Evolutionary conservation across 306 rosid species (phyloP).

Genomic region (Vigna radiata): DNA sequence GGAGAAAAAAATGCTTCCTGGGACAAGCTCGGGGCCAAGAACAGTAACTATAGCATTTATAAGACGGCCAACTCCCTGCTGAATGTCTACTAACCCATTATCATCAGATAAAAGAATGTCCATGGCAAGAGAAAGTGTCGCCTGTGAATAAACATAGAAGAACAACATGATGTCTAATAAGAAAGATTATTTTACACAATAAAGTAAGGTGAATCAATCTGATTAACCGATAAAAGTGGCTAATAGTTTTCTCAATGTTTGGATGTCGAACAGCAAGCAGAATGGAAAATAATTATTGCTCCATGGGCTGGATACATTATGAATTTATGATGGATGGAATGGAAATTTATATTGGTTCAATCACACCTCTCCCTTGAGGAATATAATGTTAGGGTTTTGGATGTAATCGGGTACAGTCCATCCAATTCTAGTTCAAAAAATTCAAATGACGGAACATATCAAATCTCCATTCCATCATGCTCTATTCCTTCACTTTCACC

Average conservation of each 20-base stretch:
- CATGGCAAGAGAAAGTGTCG: slow-evolving; percentile 93
- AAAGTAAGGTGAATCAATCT: slow-evolving; percentile 1
- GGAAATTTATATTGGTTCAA: not conserved
- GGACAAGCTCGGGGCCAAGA: slow-evolving; percentile 98
- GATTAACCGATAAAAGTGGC: slow-evolving; percentile 24
- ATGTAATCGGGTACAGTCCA: not conserved
- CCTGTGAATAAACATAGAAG: slow-evolving; percentile 56
- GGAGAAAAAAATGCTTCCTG: slow-evolving; percentile 97
- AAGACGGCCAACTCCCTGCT: slow-evolving; percentile 96
- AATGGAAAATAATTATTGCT: not conserved
- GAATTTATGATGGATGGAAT: slow-evolving; percentile 1
- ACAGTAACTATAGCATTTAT: slow-evolving; percentile 93
- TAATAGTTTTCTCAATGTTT: slow-evolving; percentile 3
- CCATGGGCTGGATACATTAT: not conserved
- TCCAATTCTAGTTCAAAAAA: not conserved
- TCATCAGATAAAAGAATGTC: slow-evolving; percentile 95
- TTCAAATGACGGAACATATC: not conserved
- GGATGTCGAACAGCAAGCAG: not conserved
- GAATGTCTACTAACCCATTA: slow-evolving; percentile 88
- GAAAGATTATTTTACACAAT: slow-evolving; percentile 41
- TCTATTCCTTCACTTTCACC: not conserved
- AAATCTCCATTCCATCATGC: not conserved
- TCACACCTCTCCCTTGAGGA: not conserved
- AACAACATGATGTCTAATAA: slow-evolving; percentile 24
- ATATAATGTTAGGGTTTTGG: not conserved